Base-by-base conservation (phyloP, 176 grass and related monocot species). In the Eleusine indica region DNA sequence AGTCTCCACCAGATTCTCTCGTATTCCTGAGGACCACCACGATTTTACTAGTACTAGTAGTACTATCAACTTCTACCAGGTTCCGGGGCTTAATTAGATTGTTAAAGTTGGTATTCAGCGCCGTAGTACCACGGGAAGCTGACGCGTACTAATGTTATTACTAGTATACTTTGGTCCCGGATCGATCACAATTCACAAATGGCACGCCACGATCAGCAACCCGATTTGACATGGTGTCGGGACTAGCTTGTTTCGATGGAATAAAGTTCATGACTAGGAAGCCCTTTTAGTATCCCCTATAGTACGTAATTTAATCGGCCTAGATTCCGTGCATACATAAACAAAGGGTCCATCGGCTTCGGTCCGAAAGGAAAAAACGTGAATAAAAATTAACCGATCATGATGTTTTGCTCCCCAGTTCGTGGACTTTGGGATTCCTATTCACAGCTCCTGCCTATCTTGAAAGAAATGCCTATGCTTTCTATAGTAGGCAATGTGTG, bases 301-400 rank as follows among this genome's bases (percentile, higher is more conserved):
- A 35, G 32, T 71, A 10, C 21, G 2, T 78, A 86, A 77, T 82
- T 58, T 35, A 82, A 73, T 4, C 46, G 29, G 72, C 21, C 78
- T 82, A 73, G 83, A 73, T 82, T 90, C 73, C 66, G 7, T 29
- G 61, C 57, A 19, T 35, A 35, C 32, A 53, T 81, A 77, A 85
- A 85, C 71, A 77, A 77, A 52, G 3, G 11, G 17, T 7, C 54
- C 0, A 22, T 28, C 12, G 32, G 32, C 41, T 43, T 43, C 16
- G 41, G 47, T 4, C 63, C 66, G 38, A 68, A 52, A 15, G 44
- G 44, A 47, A 13, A 13, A 19, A 47, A 25, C 19, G 1, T 0
- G 22, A 74, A 74, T 53, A 73, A 5, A 17, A 5, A 17, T 63
- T 46, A 78, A 78, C 58, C 5, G 0, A 41, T 19, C 57, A 63